Evolutionary conservation across 2,329 filamentous ascomycete genomes (phyloP).

Genomic region (Penicillium sp.): DNA sequence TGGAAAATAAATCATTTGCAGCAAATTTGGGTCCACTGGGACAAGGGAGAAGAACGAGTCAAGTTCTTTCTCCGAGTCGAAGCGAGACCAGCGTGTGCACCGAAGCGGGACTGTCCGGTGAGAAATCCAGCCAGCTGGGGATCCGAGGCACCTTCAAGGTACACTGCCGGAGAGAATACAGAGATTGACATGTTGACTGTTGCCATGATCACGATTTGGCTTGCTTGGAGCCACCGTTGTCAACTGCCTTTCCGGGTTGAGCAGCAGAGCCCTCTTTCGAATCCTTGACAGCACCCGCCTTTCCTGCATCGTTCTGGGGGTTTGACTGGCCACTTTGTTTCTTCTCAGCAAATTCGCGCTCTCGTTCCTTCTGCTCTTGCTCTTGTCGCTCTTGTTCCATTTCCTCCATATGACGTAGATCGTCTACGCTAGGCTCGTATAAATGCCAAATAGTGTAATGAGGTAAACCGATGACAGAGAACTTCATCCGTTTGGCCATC

Average conservation of each 20-base stretch:
- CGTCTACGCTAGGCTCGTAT: constrained; percentile 98
- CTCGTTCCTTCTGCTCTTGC: constrained; percentile 78
- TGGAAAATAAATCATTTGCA: background rate
- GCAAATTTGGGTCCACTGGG: constrained; percentile 1
- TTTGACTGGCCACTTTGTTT: constrained; percentile 75
- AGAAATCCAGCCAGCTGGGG: constrained; percentile 21
- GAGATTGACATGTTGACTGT: background rate
- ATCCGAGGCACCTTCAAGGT: background rate
- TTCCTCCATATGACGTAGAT: constrained; percentile 97
- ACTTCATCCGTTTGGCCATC: constrained; percentile 98
- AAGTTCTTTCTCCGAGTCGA: background rate
- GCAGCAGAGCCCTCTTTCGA: constrained; percentile 28
- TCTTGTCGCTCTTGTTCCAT: constrained; percentile 88
- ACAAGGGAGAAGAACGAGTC: background rate
- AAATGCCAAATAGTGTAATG: constrained; percentile 99
- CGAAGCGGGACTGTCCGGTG: background rate
- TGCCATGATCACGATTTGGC: background rate
- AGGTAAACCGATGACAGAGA: constrained; percentile 90
- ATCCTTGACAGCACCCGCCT: constrained; percentile 22
- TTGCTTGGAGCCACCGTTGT: constrained; percentile 12
- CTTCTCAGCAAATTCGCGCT: constrained; percentile 72
- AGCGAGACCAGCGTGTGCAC: background rate
- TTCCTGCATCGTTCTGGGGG: constrained; percentile 32
- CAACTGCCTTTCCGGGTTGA: constrained; percentile 22
- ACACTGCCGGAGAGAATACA: background rate